Base-by-base conservation (phyloP, 2,329 filamentous ascomycete species). In the Microdochium bolleyi region DNA sequence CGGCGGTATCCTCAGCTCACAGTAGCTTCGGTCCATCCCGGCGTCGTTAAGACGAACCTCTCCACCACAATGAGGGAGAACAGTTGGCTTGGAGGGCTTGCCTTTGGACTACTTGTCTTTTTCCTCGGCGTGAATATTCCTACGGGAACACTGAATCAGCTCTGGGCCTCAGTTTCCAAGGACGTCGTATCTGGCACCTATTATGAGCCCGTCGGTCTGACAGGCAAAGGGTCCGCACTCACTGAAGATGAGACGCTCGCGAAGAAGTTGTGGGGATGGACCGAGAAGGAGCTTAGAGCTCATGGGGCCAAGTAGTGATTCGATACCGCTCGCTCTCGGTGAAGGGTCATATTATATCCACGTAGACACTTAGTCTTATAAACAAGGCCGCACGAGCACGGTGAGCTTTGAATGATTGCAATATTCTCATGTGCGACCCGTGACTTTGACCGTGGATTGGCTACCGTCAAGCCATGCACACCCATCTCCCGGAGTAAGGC, bases 91-190 rank as follows among this genome's bases (percentile, higher is more conserved):
- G 48, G 34, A 9, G 51, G 52, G 2, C 1, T 54, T 2, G 44
- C 49, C 14, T 14, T 24, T 2, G 41, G 48, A 3, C 38, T 58
- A 1, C 49, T 52, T 19, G 52, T 25, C 13, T 14, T 34, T 1
- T 25, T 56, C 1, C 3, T 58, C 25, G 55, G 54, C 27, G 55
- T 58, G 4, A 24, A 54, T 11, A 49, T 55, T 14, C 41, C 49
- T 9, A 52, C 57, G 25, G 73, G 73, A 0, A 67, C 61, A 3
- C 63, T 60, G 55, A 73, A 71, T 52, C 72, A 75, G 60, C 61
- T 76, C 2, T 76, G 73, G 73, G 72, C 70, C 13, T 63, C 67
- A 1, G 66, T 67, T n/a, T 57, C 64, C 2, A 59, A 59, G 4
- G 63, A 66, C n/a, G 62, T 68, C 0, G 60, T 53, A 24, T 64